These are phyloP conservation scores for Boechera divaricarpa DNA, from an alignment of 345 rosid genomes.

Conservation along the genomic window DNA sequence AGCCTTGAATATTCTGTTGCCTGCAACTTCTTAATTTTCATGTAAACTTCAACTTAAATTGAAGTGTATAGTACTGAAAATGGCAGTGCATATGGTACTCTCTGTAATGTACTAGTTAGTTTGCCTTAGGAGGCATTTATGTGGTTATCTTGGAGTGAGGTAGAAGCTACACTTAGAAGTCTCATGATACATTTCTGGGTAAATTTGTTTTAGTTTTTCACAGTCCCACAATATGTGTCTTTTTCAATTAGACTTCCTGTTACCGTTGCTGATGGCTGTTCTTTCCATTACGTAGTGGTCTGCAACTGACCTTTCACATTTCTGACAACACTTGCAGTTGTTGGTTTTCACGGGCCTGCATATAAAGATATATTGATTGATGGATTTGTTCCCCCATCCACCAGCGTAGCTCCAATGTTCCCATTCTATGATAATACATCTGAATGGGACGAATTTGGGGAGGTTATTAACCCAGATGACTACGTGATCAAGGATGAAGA, in stretches of 20 bases:
- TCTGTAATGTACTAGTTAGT: constrained; percentile 31
- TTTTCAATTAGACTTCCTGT: constrained; percentile 18
- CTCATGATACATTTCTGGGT: constrained; percentile 21
- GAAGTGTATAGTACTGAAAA: constrained; percentile 14
- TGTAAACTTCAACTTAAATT: constrained; percentile 22
- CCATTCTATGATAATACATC: constrained; percentile 78
- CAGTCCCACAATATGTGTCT: constrained; percentile 18
- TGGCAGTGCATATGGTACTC: constrained; percentile 7
- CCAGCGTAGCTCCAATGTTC: constrained; percentile 91
- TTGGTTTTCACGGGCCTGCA: constrained; percentile 63
- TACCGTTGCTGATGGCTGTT: background rate
- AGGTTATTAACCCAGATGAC: constrained; percentile 95
- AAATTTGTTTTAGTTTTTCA: background rate
- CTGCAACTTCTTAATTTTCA: background rate
- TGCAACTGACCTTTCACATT: constrained; percentile 31
- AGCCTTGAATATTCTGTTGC: constrained; percentile 18
- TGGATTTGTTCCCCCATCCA: constrained; percentile 88
- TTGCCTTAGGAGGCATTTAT: constrained; percentile 26
- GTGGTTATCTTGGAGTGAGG: background rate
- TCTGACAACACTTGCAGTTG: constrained; percentile 49
- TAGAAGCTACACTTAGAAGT: constrained; percentile 23
- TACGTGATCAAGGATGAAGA: constrained; percentile 85
- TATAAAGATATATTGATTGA: constrained; percentile 82
- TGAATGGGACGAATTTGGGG: constrained; percentile 99
- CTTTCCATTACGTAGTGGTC: constrained; percentile 11